Percentiles rank a stretch among this genome's conserved stretches.
Conservation (phyloP, 2,329 filamentous ascomycete species). For the Ophidiomyces ophidiicola region DNA sequence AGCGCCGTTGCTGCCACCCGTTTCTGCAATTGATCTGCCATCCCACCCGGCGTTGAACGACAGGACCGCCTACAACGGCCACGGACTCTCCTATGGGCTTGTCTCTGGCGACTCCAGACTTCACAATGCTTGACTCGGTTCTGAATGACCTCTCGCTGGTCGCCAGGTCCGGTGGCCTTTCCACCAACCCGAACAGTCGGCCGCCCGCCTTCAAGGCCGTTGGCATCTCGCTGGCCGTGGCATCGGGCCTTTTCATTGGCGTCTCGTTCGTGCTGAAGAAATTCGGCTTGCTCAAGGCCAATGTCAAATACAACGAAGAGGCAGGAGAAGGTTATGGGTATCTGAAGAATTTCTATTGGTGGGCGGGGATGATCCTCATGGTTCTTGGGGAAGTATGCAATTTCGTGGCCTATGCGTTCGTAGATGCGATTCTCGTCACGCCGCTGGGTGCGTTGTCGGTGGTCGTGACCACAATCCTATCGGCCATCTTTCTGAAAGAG, state of each 20-base stretch:
- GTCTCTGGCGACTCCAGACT: conserved; percentile 19
- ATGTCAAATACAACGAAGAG: conserved; percentile 90
- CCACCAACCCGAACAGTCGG: conserved; percentile 24
- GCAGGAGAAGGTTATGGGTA: conserved; percentile 96
- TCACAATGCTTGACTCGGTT: conserved; percentile 34
- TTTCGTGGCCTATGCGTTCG: conserved; percentile 92
- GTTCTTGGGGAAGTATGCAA: conserved; percentile 94
- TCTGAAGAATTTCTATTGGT: conserved; percentile 91
- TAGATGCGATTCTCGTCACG: conserved; percentile 89
- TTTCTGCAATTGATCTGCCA: no score
- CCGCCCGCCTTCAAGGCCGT: conserved; percentile 65
- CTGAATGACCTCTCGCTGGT: conserved; percentile 34
- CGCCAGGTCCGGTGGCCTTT: conserved; percentile 31
- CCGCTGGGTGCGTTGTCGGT: conserved; percentile 83
- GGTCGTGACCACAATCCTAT: conserved; percentile 81
- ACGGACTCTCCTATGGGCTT: conserved; percentile 12
- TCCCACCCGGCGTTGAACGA: neutral
- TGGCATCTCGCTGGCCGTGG: conserved; percentile 72
- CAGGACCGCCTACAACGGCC: neutral
- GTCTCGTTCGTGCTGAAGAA: conserved; percentile 95
- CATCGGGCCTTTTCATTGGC: conserved; percentile 85
- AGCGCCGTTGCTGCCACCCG: no score
- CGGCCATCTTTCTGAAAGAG: conserved; percentile 91
- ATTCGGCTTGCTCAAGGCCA: conserved; percentile 76
- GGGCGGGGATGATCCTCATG: conserved; percentile 92